A percentile compares a stretch with the other conserved stretches of the same genome.
Conservation (phyloP, 2,329 filamentous ascomycete genomes). For the Grosmannia penicillata region DNA sequence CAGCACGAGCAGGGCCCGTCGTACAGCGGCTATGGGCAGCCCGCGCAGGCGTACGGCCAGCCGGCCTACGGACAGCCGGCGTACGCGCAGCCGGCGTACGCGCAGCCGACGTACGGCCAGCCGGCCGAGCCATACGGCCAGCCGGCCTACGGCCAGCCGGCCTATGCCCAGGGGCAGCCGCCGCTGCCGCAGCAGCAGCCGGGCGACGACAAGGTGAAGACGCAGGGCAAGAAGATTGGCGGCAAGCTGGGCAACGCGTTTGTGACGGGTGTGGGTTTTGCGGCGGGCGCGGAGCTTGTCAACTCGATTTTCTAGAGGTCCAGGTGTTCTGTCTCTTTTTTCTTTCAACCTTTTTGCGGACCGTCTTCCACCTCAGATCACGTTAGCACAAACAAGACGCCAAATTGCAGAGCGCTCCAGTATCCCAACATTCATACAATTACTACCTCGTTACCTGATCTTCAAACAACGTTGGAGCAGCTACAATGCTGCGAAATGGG, state of each 20-base stretch:
- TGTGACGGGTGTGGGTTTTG: constrained; percentile 86
- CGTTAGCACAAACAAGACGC: no score
- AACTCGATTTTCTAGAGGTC: constrained; percentile 66
- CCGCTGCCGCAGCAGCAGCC: constrained; percentile 22
- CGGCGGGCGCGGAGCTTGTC: constrained; percentile 77
- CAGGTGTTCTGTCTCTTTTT: neutral
- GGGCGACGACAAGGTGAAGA: constrained; percentile 47
- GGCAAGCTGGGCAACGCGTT: constrained; percentile 80
- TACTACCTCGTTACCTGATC: no score
- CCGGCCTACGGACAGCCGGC: constrained; percentile 16
- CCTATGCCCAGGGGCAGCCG: constrained; percentile 34
- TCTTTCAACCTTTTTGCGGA: neutral
- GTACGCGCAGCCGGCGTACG: neutral
- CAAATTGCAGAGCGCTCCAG: no score
- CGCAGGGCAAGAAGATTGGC: constrained; percentile 86
- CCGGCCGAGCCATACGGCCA: constrained; percentile 2
- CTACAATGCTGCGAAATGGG: no score
- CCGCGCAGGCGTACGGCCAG: constrained; percentile 14
- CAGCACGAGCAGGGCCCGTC: neutral
- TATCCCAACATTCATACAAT: no score
- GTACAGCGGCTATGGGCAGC: constrained; percentile 19
- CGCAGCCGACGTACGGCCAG: neutral
- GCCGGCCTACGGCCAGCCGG: constrained; percentile 8
- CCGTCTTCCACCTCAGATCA: neutral
- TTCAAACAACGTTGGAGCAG: no score